A percentile compares a stretch with the other conserved stretches of the same genome.
Evolutionary conservation across 345 rosid genomes (phyloP).

Genomic region (Cochlearia excelsa): DNA sequence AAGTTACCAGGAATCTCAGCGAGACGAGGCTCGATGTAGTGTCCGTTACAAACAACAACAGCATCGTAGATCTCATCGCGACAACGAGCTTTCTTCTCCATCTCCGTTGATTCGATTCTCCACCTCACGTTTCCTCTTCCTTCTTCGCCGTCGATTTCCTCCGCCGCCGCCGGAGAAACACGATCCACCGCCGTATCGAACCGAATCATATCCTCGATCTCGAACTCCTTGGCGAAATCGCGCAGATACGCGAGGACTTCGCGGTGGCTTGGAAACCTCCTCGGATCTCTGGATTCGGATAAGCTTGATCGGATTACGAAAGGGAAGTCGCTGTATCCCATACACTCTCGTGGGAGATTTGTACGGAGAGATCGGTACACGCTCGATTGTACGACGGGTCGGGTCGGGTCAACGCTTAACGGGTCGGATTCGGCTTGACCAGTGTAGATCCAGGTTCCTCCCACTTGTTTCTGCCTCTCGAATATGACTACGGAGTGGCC

Average conservation of each 20-base stretch:
- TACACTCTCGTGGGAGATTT: slow-evolving; percentile 77
- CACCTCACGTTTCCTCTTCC: slow-evolving; percentile 47
- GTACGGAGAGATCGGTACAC: slow-evolving; percentile 81
- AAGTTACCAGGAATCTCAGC: slow-evolving; percentile 57
- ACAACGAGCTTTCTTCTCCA: slow-evolving; percentile 5
- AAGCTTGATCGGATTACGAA: slow-evolving; percentile 38
- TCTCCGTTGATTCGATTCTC: slow-evolving; percentile 51
- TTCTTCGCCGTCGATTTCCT: slow-evolving; percentile 18
- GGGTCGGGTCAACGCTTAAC: slow-evolving; percentile 52
- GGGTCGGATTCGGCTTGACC: slow-evolving; percentile 61
- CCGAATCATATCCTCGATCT: slow-evolving; percentile 55
- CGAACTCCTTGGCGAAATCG: slow-evolving; percentile 61
- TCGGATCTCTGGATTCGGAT: slow-evolving; percentile 44
- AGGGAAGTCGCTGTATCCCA: slow-evolving; percentile 80
- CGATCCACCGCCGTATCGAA: slow-evolving; percentile 56
- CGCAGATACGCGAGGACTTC: slow-evolving; percentile 64
- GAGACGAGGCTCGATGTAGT: slow-evolving; percentile 60
- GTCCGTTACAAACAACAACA: slow-evolving; percentile 72
- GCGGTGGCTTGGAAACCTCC: slow-evolving; percentile 71
- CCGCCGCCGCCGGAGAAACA: slow-evolving; percentile 32
- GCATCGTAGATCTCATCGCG: slow-evolving; percentile 60
- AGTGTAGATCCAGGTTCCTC: slow-evolving; percentile 82
- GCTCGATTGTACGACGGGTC: slow-evolving; percentile 60
- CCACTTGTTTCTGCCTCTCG: slow-evolving; percentile 59
- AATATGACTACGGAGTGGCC: slow-evolving; percentile 77